phyloP scores from a whole-genome alignment of 768 basidiomycete species.

The Pleurotus giganteus region DNA sequence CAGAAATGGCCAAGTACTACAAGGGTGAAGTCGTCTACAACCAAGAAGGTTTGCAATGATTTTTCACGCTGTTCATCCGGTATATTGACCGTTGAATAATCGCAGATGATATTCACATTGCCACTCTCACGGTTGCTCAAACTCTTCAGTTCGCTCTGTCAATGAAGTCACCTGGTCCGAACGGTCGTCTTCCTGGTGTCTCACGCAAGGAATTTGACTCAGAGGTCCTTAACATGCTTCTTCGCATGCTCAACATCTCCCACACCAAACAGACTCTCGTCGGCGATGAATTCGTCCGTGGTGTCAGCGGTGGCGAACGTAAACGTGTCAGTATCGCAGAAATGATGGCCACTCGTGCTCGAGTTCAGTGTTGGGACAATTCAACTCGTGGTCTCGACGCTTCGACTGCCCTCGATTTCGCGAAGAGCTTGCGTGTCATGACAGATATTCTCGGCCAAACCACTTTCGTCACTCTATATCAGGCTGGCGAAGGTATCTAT shows the following conservation, averaged over 20 bases:
- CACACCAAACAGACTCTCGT: conserved; percentile 80
- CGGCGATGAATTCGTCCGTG: conserved; percentile 84
- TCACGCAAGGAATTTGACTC: conserved; percentile 56
- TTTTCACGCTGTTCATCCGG: conserved; percentile 1
- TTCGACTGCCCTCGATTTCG: conserved; percentile 86
- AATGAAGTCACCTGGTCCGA: conserved; percentile 68
- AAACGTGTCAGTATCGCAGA: conserved; percentile 84
- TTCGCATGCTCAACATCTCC: conserved; percentile 80
- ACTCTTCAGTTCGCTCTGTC: conserved; percentile 72
- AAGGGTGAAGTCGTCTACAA: conserved; percentile 82
- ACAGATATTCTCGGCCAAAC: conserved; percentile 82
- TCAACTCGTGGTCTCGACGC: conserved; percentile 81
- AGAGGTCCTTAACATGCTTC: conserved; percentile 57
- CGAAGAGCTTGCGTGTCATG: conserved; percentile 73
- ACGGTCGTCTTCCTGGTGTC: conserved; percentile 68
- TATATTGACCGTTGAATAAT: neutral
- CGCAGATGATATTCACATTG: conserved; percentile 76
- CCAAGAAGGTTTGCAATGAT: conserved; percentile 51
- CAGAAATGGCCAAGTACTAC: conserved; percentile 74
- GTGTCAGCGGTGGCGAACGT: conserved; percentile 77
- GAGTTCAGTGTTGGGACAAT: conserved; percentile 83
- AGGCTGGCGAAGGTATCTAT: conserved; percentile 80
- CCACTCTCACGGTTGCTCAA: conserved; percentile 79
- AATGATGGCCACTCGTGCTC: conserved; percentile 81
- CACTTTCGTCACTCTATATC: conserved; percentile 79